A percentile compares a stretch with the other conserved stretches of the same genome.
Conservation (phyloP, 2,329 filamentous ascomycete genomes). For the Arthrobotrys pseudoclavata region DNA sequence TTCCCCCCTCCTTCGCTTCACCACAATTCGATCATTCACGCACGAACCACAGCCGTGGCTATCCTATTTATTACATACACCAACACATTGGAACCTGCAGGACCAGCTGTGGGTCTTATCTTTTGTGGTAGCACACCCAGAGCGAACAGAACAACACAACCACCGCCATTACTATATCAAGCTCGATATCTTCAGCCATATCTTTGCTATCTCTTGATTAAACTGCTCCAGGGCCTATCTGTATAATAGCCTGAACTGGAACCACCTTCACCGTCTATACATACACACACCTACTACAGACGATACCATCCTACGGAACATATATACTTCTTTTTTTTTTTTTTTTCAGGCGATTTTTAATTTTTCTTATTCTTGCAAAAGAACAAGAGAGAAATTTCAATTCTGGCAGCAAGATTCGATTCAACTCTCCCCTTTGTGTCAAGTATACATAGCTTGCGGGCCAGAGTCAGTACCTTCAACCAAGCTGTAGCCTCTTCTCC, state of each 20-base stretch:
- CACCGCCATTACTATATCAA: slow-evolving; percentile 33
- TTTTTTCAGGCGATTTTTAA: slow-evolving; percentile 12
- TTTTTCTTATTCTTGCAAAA: slow-evolving; percentile 1
- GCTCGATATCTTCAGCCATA: slow-evolving; percentile 26
- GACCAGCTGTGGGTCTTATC: slow-evolving; percentile 54
- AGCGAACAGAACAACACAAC: slow-evolving; percentile 44
- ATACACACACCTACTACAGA: neutral
- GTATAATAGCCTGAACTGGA: slow-evolving; percentile 43
- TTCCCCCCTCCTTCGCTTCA: neutral
- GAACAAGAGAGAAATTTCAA: slow-evolving; percentile 22
- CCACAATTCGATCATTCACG: neutral
- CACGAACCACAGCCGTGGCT: slow-evolving; percentile 8
- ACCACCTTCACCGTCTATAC: slow-evolving; percentile 30
- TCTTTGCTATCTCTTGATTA: slow-evolving; percentile 21
- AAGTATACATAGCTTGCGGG: slow-evolving; percentile 18
- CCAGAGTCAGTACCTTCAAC: slow-evolving; percentile 20
- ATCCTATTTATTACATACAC: neutral
- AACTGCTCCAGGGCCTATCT: slow-evolving; percentile 25
- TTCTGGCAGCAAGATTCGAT: slow-evolving; percentile 21
- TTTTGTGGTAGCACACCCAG: slow-evolving; percentile 39
- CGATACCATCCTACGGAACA: slow-evolving; percentile 24
- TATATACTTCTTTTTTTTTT: slow-evolving; percentile 15
- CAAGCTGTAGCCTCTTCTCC: slow-evolving; percentile 10
- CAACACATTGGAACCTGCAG: slow-evolving; percentile 34
- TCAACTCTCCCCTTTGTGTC: slow-evolving; percentile 39